Percentiles rank a stretch among this genome's conserved stretches.
Conservation (phyloP, 169 alveolate genomes). For the Amoebophrya sp. region DNA sequence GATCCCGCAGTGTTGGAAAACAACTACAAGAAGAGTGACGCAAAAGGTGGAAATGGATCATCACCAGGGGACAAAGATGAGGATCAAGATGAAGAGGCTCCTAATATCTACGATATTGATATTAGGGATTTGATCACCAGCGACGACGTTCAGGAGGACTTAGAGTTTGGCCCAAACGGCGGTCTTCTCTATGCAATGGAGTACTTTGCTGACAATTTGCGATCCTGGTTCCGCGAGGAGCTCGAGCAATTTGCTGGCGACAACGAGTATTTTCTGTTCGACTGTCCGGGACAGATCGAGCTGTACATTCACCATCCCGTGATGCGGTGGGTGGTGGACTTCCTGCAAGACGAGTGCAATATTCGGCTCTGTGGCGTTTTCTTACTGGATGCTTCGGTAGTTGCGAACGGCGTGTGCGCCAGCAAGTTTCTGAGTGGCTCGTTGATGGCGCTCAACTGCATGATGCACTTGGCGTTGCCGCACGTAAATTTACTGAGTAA, state of each 20-base stretch:
- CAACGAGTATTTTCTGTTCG: slow-evolving; percentile 74
- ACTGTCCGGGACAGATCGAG: slow-evolving; percentile 88
- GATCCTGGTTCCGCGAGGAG: slow-evolving; percentile 75
- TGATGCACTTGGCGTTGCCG: slow-evolving; percentile 77
- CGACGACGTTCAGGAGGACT: slow-evolving; percentile 77
- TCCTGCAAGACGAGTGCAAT: slow-evolving; percentile 63
- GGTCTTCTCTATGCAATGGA: slow-evolving; percentile 84
- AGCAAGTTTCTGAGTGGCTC: slow-evolving; percentile 75
- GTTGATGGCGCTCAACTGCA: slow-evolving; percentile 70
- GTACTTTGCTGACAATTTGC: slow-evolving; percentile 65
- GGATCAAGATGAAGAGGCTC: background rate
- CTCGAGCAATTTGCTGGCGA: slow-evolving; percentile 55
- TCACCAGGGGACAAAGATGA: background rate
- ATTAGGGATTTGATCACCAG: slow-evolving; percentile 77
- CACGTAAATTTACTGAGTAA: slow-evolving; percentile 77
- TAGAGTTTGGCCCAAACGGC: slow-evolving; percentile 85
- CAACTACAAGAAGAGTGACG: background rate
- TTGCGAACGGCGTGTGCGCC: slow-evolving; percentile 58
- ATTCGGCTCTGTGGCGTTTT: slow-evolving; percentile 71
- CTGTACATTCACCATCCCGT: slow-evolving; percentile 79
- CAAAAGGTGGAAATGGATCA: background rate
- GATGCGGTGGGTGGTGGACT: slow-evolving; percentile 58
- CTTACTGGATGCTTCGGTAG: slow-evolving; percentile 67
- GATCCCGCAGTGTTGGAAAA: slow-evolving; percentile 94
- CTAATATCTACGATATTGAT: slow-evolving; percentile 53